phyloP scores from a whole-genome alignment of 1,284 basidiomycete genomes.

The Austropuccinia psidii region DNA sequence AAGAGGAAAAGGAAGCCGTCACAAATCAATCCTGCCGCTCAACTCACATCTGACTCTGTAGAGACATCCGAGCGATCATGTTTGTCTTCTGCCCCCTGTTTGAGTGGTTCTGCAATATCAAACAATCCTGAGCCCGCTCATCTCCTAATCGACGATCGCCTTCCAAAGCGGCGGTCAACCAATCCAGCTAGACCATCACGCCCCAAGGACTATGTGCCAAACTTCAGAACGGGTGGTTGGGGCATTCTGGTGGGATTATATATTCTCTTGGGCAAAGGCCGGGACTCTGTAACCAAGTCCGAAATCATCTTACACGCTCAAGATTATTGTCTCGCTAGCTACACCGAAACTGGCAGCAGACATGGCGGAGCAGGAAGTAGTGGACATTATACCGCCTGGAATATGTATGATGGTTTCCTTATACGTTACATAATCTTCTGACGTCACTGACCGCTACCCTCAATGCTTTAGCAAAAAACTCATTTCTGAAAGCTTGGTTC shows the following conservation, averaged over 20 bases:
- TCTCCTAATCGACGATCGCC: neutral
- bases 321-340: constrained; percentile 42
- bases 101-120: neutral
- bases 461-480: constrained; percentile 42
- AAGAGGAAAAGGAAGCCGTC: too few relatives aligned
- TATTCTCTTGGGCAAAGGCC: constrained; percentile 24
- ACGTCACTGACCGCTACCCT: neutral
- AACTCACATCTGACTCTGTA: too few relatives aligned
- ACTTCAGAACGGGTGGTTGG: constrained; percentile 44
- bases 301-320: constrained; percentile 44
- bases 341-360: constrained; percentile 5
- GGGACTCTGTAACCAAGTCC: constrained; percentile 38
- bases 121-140: neutral
- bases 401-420: constrained; percentile 39
- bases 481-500: constrained; percentile 44
- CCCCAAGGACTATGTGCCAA: constrained; percentile 44
- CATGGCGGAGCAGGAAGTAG: constrained; percentile 25
- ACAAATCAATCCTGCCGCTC: too few relatives aligned
- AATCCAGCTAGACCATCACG: neutral
- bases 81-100: too few relatives aligned
- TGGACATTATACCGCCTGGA: constrained; percentile 45
- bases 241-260: constrained; percentile 45
- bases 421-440: neutral
- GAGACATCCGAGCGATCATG: too few relatives aligned
- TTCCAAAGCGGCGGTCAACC: neutral